Evolutionary conservation across 2,329 filamentous ascomycete genomes (phyloP).

Genomic region (Colletotrichum navitas): DNA sequence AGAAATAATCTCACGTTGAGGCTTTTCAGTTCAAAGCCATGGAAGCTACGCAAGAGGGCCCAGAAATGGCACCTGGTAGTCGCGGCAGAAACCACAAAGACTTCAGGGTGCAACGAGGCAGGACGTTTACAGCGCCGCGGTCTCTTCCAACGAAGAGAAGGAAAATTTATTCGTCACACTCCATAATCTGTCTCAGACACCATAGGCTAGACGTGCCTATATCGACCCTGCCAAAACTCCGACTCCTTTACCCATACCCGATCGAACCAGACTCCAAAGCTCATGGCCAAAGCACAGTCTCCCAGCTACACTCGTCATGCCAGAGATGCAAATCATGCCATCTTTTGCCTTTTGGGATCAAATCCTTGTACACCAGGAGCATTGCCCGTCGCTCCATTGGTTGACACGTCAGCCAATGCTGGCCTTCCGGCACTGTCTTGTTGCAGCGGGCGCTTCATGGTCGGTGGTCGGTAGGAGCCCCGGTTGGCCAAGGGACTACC

Average conservation of each 20-base stretch:
- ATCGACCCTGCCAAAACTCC: slow-evolving; percentile 14
- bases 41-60: background rate
- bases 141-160: background rate
- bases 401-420: slow-evolving; percentile 64
- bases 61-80: background rate
- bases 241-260: background rate
- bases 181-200: slow-evolving; percentile 1
- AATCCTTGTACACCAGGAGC: slow-evolving; percentile 46
- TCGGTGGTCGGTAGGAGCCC: slow-evolving; percentile 69
- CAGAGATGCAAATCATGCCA: slow-evolving; percentile 45
- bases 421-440: slow-evolving; percentile 51
- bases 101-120: background rate
- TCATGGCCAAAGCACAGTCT: slow-evolving; percentile 8
- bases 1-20: background rate
- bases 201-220: background rate
- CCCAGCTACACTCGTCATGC: background rate
- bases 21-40: background rate
- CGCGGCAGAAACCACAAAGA: background rate
- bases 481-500: slow-evolving; percentile 71
- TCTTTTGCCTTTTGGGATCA: slow-evolving; percentile 68
- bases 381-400: slow-evolving; percentile 54
- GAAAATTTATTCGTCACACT: background rate
- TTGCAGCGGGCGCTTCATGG: slow-evolving; percentile 56
- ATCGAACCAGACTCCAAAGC: slow-evolving; percentile 26
- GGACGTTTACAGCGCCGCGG: background rate